These are phyloP conservation scores for Pseudisothecium myosuroides DNA, from an alignment of 225 moss, liverwort and hornwort genomes.

Conservation along the genomic window DNA sequence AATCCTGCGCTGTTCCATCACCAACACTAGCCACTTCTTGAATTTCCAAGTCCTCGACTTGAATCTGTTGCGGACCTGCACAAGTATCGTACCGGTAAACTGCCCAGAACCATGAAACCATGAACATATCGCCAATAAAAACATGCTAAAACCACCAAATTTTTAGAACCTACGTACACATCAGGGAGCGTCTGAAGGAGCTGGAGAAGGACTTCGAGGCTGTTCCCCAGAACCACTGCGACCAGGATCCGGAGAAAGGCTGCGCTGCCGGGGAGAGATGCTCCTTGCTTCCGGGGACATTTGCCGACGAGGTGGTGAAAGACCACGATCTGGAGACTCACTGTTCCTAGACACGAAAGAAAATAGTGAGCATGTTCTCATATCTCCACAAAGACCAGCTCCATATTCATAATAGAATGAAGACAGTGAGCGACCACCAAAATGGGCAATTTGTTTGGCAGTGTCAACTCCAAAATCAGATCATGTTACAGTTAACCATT, in stretches of 20 bases:
- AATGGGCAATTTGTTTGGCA: neutral
- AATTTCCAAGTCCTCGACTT: conserved; percentile 12
- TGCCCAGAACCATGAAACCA: neutral
- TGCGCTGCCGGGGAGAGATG: conserved; percentile 32
- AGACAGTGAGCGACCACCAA: neutral
- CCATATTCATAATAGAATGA: neutral
- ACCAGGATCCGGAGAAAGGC: conserved; percentile 37
- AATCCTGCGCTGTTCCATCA: conserved; percentile 31
- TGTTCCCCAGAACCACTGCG: conserved; percentile 45
- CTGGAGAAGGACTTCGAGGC: conserved; percentile 64
- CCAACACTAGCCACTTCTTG: conserved; percentile 31
- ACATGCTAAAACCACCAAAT: neutral
- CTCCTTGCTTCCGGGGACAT: conserved; percentile 39
- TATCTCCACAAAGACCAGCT: neutral
- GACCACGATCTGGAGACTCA: conserved; percentile 29
- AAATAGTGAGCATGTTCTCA: neutral
- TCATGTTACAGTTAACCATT: neutral
- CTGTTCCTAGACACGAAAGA: conserved; percentile 12
- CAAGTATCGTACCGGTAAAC: neutral
- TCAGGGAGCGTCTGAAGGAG: conserved; percentile 38
- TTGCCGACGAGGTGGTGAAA: conserved; percentile 23
- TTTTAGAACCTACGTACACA: neutral
- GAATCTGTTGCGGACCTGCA: conserved; percentile 19
- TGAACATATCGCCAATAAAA: neutral
- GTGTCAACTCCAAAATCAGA: neutral